These are phyloP conservation scores for Amanita subjunquillea DNA, from an alignment of 768 basidiomycete genomes.

Conservation along the genomic window DNA sequence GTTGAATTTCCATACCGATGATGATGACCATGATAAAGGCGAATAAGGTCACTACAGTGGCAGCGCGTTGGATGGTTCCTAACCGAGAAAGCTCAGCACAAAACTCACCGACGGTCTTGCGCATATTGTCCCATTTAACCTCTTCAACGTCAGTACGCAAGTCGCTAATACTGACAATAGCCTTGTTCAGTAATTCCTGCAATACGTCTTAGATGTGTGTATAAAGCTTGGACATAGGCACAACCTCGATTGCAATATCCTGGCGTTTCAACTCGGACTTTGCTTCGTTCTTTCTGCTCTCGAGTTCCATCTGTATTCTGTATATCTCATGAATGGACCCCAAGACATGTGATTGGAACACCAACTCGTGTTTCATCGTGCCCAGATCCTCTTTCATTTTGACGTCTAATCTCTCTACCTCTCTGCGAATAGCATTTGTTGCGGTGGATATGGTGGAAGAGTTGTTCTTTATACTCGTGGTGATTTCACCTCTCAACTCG, in stretches of 20 bases:
- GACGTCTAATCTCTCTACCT: conserved; percentile 75
- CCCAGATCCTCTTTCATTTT: conserved; percentile 93
- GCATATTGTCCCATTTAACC: conserved; percentile 85
- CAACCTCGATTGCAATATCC: conserved; percentile 78
- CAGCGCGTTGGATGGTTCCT: conserved; percentile 2
- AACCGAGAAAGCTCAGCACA: not conserved
- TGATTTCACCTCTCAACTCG: conserved; percentile 80
- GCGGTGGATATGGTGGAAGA: conserved; percentile 71
- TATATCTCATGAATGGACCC: conserved; percentile 2
- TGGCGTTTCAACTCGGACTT: conserved; percentile 75
- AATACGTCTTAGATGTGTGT: not conserved
- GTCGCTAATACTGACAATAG: conserved; percentile 65
- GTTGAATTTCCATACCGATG: conserved; percentile 58
- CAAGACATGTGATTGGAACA: conserved; percentile 11
- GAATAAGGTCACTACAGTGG: conserved; percentile 41
- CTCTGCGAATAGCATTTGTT: conserved; percentile 69
- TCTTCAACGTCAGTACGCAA: conserved; percentile 76
- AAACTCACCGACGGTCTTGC: conserved; percentile 63
- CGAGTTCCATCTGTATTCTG: conserved; percentile 95
- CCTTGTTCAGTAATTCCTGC: conserved; percentile 69
- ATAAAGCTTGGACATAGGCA: conserved; percentile 1
- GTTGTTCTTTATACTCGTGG: conserved; percentile 76
- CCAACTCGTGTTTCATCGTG: conserved; percentile 87
- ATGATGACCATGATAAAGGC: conserved; percentile 65
- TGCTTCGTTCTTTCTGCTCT: conserved; percentile 86